Evolutionary conservation across 1,139 yeast genomes (phyloP), one percentile per base, ranked within the genome.

Genomic region (Pichia sp.): DNA sequence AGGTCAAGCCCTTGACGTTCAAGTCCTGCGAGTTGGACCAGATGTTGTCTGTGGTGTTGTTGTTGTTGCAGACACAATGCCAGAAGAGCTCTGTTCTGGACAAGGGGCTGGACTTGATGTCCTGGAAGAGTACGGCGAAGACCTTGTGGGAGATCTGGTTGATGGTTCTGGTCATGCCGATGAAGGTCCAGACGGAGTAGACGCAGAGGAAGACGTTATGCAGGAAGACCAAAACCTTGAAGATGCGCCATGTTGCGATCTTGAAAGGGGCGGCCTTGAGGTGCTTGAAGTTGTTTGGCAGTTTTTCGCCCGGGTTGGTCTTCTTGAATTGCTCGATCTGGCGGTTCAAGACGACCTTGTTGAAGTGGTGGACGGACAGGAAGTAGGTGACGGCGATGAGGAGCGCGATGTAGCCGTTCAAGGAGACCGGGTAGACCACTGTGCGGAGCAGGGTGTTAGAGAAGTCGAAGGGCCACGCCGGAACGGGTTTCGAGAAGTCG

Each of bases 101-200:
- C 7, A 48, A 14, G 24, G 52, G 33, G 10, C 38, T 16, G 2
- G 41, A 34, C 49, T 65, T 61, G 40, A 57, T 29, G 10, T 49
- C 50, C 33, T 58, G 48, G 33, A 67, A 59, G n/a, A 63, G 36
- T 10, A 56, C 58, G 2, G 75, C 73, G 20, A 69, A 57, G 31
- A 72, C 58, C 33, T 62, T 60, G 51, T 62, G 63, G 1, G 69
- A 73, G 63, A 58, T 68, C 55, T 60, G 67, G 55, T 73, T 67
- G 62, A 84, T 79, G 30, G 85, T 75, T 14, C 74, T 64, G 33
- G 79, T 69, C 84, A 85, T 84, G n/a, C 90, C 89, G 17, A 81
- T 53, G 62, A 84, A 84, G 6, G 91, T 84, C 90, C 90, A 85
- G 36, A 80, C 79, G 4, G 90, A 84, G 71, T 85, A 85, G 33